Conservation (phyloP, 148 eudicot species). For the Camellia granthamiana region DNA sequence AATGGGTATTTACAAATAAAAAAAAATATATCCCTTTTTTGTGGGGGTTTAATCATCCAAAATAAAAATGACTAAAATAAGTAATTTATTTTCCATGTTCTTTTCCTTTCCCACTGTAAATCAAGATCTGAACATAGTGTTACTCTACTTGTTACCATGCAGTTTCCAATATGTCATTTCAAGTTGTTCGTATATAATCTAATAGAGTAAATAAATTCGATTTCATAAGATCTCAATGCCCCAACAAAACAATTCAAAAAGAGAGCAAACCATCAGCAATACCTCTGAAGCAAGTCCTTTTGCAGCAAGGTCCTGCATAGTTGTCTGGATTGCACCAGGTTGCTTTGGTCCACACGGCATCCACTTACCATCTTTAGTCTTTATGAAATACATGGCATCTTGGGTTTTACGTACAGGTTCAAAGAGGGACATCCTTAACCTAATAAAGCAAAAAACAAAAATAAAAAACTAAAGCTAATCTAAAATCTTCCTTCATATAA, state of each 20-base stretch:
- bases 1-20: neutral
- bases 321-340: conserved; percentile 74
- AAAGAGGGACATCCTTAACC: conserved; percentile 90
- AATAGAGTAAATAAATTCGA: neutral
- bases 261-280: neutral
- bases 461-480: conserved; percentile 1
- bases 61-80: neutral
- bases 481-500: neutral
- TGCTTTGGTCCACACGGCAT: conserved; percentile 89
- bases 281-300: conserved; percentile 90
- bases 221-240: neutral
- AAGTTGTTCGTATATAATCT: neutral
- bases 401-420: conserved; percentile 99
- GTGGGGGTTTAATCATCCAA: neutral
- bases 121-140: neutral
- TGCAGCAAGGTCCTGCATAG: conserved; percentile 89
- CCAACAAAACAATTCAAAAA: neutral
- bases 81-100: neutral
- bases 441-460: conserved; percentile 20
- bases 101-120: neutral
- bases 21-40: neutral
- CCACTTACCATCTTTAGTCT: conserved; percentile 54
- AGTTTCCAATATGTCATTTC: neutral
- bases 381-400: conserved; percentile 84
- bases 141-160: neutral